Percentiles rank a stretch among this genome's conserved stretches.
Evolutionary conservation across 495 filamentous ascomycete species (phyloP).

Genomic region (Neurospora hispaniola): DNA sequence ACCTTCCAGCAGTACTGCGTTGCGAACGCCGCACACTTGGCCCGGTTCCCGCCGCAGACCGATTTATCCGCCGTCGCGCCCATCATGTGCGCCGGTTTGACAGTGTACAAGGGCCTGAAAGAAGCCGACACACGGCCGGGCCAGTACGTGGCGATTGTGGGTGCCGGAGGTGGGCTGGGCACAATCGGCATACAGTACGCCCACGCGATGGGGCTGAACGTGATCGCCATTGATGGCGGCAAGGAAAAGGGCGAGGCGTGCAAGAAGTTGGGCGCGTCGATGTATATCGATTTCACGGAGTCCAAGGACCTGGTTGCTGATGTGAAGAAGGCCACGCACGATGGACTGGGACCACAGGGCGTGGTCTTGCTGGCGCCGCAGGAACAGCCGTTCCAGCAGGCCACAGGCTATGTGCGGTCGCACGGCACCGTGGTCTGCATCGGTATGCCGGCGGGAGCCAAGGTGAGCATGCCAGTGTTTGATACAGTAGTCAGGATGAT

Average conservation of each 20-base stretch:
- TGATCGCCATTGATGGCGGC: slow-evolving; percentile 69
- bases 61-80: slow-evolving; percentile 66
- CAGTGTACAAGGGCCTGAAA: slow-evolving; percentile 81
- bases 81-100: slow-evolving; percentile 78
- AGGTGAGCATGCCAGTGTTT: slow-evolving; percentile 70
- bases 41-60: slow-evolving; percentile 61
- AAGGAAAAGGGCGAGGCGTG: slow-evolving; percentile 65
- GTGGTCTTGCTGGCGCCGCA: slow-evolving; percentile 72
- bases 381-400: slow-evolving; percentile 90
- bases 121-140: slow-evolving; percentile 60
- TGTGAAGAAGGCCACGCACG: slow-evolving; percentile 60
- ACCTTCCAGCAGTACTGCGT: slow-evolving; percentile 85
- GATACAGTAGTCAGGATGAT: slow-evolving; percentile 74
- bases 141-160: slow-evolving; percentile 69
- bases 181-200: slow-evolving; percentile 71
- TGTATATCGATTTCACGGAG: slow-evolving; percentile 67
- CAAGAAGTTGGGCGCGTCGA: slow-evolving; percentile 52
- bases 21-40: slow-evolving; percentile 68
- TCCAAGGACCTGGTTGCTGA: slow-evolving; percentile 66
- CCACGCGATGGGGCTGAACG: slow-evolving; percentile 72
- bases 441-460: slow-evolving; percentile 68
- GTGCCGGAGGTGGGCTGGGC: slow-evolving; percentile 74
- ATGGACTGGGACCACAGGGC: slow-evolving; percentile 73
- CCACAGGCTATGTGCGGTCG: slow-evolving; percentile 66
- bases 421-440: slow-evolving; percentile 70